A percentile compares a stretch with the other conserved stretches of the same genome.
phyloP scores from a whole-genome alignment of 2,329 filamentous ascomycete species.

The Pyrenophora seminiperda region DNA sequence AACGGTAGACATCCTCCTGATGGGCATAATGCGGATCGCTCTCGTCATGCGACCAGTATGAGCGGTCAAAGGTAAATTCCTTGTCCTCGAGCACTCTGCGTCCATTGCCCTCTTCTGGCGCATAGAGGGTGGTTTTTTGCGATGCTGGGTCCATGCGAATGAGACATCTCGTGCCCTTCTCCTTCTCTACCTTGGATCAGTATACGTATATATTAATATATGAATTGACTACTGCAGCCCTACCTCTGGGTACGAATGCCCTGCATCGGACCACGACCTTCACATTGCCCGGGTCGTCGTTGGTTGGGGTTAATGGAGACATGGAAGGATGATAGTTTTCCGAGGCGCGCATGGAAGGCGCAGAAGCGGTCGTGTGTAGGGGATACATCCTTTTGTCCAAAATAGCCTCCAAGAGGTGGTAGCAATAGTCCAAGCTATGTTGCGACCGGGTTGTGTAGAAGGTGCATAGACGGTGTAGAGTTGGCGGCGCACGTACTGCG shows the following conservation, averaged over 20 bases:
- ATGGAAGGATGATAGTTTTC: conserved; percentile 39
- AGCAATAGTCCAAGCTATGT: conserved; percentile 30
- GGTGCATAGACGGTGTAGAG: conserved; percentile 35
- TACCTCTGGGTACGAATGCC: conserved; percentile 55
- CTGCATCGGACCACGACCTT: conserved; percentile 58
- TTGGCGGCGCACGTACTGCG: conserved; percentile 21
- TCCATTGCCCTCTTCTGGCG: conserved; percentile 67
- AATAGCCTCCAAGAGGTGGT: conserved; percentile 29
- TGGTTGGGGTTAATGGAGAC: conserved; percentile 37
- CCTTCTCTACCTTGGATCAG: conserved; percentile 66
- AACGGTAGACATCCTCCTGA: conserved; percentile 93
- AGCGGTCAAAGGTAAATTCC: conserved; percentile 94
- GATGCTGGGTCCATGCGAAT: conserved; percentile 88
- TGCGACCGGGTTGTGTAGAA: conserved; percentile 36
- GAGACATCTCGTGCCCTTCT: conserved; percentile 80
- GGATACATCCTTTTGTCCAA: conserved; percentile 41
- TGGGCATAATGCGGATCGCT: conserved; percentile 83
- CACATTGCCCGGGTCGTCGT: conserved; percentile 55
- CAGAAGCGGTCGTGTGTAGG: conserved; percentile 48
- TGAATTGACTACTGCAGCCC: background rate
- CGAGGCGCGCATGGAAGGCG: conserved; percentile 52
- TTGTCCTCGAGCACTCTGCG: conserved; percentile 84
- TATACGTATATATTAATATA: conserved; percentile 1
- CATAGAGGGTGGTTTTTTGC: conserved; percentile 80
- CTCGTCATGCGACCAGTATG: conserved; percentile 92